Percentiles rank a stretch among this genome's conserved stretches.
phyloP scores from a whole-genome alignment of 805 yeast species.

The Priceomyces fermenticarens region DNA sequence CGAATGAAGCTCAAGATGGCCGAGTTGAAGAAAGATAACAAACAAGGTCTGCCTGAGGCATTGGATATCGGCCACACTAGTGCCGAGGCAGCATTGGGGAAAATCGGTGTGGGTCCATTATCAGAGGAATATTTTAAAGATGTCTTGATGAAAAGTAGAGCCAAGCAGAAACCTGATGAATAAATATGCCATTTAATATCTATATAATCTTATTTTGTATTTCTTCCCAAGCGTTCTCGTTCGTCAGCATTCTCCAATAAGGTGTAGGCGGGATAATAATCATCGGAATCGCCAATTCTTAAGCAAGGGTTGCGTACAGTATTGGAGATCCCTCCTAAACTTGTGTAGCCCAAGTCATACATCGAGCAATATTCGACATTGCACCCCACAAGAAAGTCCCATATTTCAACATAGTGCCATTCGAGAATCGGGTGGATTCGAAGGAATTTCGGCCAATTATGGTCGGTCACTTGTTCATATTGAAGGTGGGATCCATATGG shows the following conservation, averaged over 20 bases:
- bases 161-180: slow-evolving; percentile 13
- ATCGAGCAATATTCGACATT: slow-evolving; percentile 68
- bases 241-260: slow-evolving; percentile 62
- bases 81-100: slow-evolving; percentile 73
- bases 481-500: slow-evolving; percentile 68
- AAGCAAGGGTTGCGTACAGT: slow-evolving; percentile 71
- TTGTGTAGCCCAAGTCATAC: slow-evolving; percentile 84
- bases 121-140: slow-evolving; percentile 41
- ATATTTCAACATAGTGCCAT: slow-evolving; percentile 81
- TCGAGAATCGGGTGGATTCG: slow-evolving; percentile 85
- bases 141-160: slow-evolving; percentile 21
- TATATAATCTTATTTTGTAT: slow-evolving; percentile 3
- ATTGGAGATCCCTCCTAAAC: slow-evolving; percentile 74
- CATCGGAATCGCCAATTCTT: slow-evolving; percentile 13
- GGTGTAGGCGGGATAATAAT: slow-evolving; percentile 53
- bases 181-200: background rate
- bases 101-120: slow-evolving; percentile 80
- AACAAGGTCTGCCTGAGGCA: slow-evolving; percentile 40
- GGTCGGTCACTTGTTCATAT: slow-evolving; percentile 74
- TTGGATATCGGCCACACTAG: slow-evolving; percentile 54
- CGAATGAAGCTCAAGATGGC: slow-evolving; percentile 56
- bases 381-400: slow-evolving; percentile 71
- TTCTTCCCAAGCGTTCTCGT: slow-evolving; percentile 44
- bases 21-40: slow-evolving; percentile 42
- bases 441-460: slow-evolving; percentile 85